Conservation (phyloP, 2,329 filamentous ascomycete genomes). For the Botrytis fabae region DNA sequence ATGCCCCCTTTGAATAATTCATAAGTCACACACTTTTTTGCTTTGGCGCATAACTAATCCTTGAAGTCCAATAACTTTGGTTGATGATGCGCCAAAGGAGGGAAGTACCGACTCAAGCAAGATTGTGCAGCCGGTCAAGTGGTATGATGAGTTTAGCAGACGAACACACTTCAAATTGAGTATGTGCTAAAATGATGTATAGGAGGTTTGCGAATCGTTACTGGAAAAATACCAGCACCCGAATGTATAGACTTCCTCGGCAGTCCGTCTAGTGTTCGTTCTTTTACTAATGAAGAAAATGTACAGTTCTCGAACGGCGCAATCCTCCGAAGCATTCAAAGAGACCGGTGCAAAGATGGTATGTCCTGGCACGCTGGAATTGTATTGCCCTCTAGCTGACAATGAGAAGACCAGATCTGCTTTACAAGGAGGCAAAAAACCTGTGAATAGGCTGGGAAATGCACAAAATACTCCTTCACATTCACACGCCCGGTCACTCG, state of each 20-base stretch:
- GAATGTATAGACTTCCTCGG: not conserved
- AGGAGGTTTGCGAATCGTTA: not conserved
- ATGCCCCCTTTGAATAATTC: not conserved
- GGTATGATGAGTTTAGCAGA: constrained; percentile 18
- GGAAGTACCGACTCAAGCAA: constrained; percentile 16
- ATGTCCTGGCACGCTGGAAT: not conserved
- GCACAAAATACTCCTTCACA: not conserved
- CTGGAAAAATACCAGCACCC: not conserved
- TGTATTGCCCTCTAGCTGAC: not conserved
- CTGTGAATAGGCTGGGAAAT: constrained; percentile 4
- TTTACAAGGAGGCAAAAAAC: not conserved
- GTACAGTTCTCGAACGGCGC: not conserved
- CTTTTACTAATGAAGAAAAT: not conserved
- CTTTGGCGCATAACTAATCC: constrained; percentile 7
- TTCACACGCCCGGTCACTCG: not conserved
- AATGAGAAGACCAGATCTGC: not conserved
- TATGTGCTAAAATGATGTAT: not conserved
- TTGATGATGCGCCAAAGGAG: constrained; percentile 17
- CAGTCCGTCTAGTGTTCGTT: not conserved
- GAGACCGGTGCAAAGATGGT: constrained; percentile 1
- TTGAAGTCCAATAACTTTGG: not conserved
- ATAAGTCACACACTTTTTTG: not conserved
- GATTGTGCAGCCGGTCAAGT: not conserved
- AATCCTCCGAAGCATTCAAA: not conserved
- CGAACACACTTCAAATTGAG: not conserved